phyloP scores from a whole-genome alignment of 768 basidiomycete genomes.

The Lactarius evosmus region DNA sequence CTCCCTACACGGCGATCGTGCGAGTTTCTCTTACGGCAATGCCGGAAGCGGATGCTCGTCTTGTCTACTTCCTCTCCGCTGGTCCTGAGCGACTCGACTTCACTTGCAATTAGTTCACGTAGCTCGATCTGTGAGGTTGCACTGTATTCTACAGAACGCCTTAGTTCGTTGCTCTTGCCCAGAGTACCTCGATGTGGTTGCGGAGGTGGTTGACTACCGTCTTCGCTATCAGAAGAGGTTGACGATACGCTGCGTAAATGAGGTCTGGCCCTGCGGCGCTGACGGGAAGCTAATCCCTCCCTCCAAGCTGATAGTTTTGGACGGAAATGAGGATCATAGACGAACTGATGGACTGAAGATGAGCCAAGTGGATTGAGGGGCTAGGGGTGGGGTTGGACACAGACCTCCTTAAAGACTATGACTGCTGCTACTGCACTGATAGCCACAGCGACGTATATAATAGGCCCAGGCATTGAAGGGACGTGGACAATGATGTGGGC shows the following conservation, averaged over 20 bases:
- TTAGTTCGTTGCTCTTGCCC: neutral
- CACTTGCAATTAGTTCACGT: constrained; percentile 18
- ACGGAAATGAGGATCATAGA: constrained; percentile 27
- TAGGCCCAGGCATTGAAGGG: constrained; percentile 25
- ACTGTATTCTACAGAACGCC: constrained; percentile 8
- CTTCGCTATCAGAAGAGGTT: constrained; percentile 6
- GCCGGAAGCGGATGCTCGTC: constrained; percentile 18
- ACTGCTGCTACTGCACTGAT: constrained; percentile 24
- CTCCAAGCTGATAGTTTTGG: constrained; percentile 21
- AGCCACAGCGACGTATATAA: constrained; percentile 24
- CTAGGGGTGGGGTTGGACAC: neutral
- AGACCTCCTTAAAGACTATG: constrained; percentile 26
- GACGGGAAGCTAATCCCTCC: constrained; percentile 14
- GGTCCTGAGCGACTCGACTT: constrained; percentile 19
- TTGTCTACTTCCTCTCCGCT: constrained; percentile 15
- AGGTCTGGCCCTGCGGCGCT: constrained; percentile 14
- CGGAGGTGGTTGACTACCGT: neutral
- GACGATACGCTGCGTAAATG: constrained; percentile 7
- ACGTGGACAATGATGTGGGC: neutral
- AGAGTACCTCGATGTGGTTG: constrained; percentile 1
- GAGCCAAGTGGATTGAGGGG: neutral
- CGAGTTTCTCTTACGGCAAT: neutral
- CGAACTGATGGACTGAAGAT: constrained; percentile 13
- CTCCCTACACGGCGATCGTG: neutral
- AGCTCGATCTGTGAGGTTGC: constrained; percentile 20